These are phyloP conservation scores for Mycena sp. DNA, from an alignment of 1,284 basidiomycete species.

Conservation along the genomic window DNA sequence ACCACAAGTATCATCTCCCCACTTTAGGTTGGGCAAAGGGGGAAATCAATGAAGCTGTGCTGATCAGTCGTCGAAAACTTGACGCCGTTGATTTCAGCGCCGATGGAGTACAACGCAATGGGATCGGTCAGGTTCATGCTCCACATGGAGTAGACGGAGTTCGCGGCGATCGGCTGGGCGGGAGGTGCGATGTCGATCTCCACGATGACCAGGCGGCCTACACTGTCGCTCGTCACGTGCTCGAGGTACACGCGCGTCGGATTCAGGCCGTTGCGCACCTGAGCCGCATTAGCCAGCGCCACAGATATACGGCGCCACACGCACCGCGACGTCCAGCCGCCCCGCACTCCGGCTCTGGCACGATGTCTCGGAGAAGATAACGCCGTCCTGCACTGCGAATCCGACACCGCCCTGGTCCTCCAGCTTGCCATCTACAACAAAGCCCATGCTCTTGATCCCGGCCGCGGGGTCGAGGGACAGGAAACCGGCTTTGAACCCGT, in stretches of 20 bases:
- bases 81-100: too few relatives aligned
- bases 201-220: not conserved
- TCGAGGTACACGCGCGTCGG: not conserved
- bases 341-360: not conserved
- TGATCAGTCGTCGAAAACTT: too few relatives aligned
- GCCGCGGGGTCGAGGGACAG: not conserved
- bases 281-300: not conserved
- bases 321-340: not conserved
- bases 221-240: not conserved
- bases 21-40: conserved; percentile 12
- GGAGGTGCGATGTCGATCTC: not conserved
- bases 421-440: not conserved
- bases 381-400: not conserved
- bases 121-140: not conserved
- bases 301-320: not conserved
- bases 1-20: too few relatives aligned
- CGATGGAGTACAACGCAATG: too few relatives aligned
- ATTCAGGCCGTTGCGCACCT: not conserved
- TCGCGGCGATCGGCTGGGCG: not conserved
- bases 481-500: too few relatives aligned
- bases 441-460: not conserved
- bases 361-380: not conserved
- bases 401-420: conserved; percentile 6
- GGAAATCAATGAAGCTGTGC: not conserved
- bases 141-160: not conserved